Base-by-base conservation (phyloP, 2,329 filamentous ascomycete species). In the Harringtonia aguacate region DNA sequence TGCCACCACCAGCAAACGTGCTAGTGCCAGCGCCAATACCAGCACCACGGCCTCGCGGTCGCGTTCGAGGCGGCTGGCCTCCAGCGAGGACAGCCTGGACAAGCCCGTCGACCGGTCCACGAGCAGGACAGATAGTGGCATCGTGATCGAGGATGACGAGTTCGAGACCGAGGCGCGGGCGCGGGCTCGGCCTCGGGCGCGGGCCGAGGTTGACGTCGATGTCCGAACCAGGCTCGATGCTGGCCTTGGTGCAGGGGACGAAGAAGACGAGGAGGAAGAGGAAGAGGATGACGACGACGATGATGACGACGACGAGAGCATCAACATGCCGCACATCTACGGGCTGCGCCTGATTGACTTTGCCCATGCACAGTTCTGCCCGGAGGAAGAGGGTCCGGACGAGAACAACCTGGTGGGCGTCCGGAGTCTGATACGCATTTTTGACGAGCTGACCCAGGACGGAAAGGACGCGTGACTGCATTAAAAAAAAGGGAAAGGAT, bases 331-430 rank as follows among this genome's bases (percentile, higher is more conserved):
- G 13, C 4, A 31, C 13, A 31, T 94, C 36, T 86, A 83, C 55
- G 75, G 79, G 13, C 71, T 95, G 40, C 92, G 90, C 58, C 72
- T 98, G 50, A 98, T 98, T 54, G 92, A 98, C 61, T 98, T 98
- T 70, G 92, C 92, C 2, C 92, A 98, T 62, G 92, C 92, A 12
- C 66, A 70, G 40, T 97, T 84, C 81, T 83, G 79, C 1, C 84
- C 86, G 0, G 86, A 87, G 1, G 65, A 83, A 55, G 90, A 90
- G 0, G 89, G 88, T 0, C 82, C 84, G 0, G 92, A 98, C 59
- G 82, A 94, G 63, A 97, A 97, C 57, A 67, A 75, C 14, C 68
- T 95, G 28, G 67, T 68, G 30, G 89, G 89, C 0, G 77, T 95
- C 49, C 71, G 79, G 57, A 90, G 74, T 57, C 66, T 90, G 31